phyloP scores from a whole-genome alignment of 257 asterid species.

The Verbascum thapsus region DNA sequence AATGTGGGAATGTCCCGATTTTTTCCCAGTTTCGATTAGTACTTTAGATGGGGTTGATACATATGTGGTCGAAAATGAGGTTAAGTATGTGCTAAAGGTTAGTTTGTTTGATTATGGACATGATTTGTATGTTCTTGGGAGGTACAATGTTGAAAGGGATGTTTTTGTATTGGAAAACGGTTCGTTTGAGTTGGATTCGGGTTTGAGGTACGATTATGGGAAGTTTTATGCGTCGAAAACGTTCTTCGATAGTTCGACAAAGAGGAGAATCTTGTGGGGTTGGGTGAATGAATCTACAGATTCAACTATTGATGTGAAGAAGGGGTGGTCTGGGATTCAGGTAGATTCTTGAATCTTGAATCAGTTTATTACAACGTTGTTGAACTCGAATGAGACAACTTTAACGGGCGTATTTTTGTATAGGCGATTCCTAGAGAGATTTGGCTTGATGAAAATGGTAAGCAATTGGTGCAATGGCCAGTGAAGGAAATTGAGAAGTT shows the following conservation, averaged over 20 bases:
- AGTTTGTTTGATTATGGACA: constrained; percentile 13
- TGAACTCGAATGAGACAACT: too few relatives aligned
- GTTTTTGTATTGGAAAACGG: constrained; percentile 29
- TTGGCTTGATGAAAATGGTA: constrained; percentile 31
- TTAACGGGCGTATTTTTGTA: neutral
- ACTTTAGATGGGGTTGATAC: constrained; percentile 29
- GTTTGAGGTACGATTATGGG: constrained; percentile 32
- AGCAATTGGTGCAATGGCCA: constrained; percentile 36
- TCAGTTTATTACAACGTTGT: too few relatives aligned
- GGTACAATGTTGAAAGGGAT: constrained; percentile 24
- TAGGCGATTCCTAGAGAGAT: constrained; percentile 31
- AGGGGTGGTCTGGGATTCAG: neutral
- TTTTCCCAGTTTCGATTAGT: constrained; percentile 25
- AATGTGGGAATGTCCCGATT: constrained; percentile 36
- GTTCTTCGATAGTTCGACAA: constrained; percentile 29
- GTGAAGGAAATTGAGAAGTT: constrained; percentile 27
- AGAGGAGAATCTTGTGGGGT: constrained; percentile 36
- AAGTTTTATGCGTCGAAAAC: constrained; percentile 38
- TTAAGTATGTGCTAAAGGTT: constrained; percentile 33
- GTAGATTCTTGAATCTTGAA: neutral
- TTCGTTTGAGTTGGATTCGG: constrained; percentile 14
- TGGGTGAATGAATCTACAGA: constrained; percentile 19
- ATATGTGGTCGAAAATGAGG: constrained; percentile 23
- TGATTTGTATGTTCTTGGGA: constrained; percentile 33
- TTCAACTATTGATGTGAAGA: too few relatives aligned